phyloP scores from a whole-genome alignment of 441 rosid species.

The Pelargonium cotyledonis region DNA sequence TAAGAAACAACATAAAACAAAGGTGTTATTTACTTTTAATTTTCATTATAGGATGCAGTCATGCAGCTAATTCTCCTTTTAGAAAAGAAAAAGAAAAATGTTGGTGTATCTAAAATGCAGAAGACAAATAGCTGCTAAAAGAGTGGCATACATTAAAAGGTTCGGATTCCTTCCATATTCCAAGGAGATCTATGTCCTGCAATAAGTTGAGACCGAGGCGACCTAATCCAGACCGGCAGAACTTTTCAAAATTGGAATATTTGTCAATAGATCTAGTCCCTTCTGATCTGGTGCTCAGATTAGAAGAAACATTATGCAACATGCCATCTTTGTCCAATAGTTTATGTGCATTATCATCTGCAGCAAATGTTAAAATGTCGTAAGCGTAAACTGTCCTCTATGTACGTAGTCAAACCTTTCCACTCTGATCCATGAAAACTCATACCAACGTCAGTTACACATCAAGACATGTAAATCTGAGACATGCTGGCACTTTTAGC shows the following conservation, averaged over 20 bases:
- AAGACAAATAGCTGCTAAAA: slow-evolving; percentile 9
- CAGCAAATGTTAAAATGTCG: slow-evolving; percentile 11
- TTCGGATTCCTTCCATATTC: slow-evolving; percentile 57
- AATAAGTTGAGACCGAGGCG: slow-evolving; percentile 53
- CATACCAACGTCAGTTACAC: neutral
- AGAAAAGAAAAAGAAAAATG: neutral
- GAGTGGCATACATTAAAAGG: slow-evolving; percentile 51
- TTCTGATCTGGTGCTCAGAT: slow-evolving; percentile 21
- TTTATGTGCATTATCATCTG: slow-evolving; percentile 26
- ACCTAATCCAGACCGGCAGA: slow-evolving; percentile 55
- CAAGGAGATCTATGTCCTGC: slow-evolving; percentile 39
- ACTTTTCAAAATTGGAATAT: slow-evolving; percentile 50
- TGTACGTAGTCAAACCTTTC: neutral
- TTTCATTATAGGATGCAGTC: neutral
- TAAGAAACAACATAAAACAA: neutral
- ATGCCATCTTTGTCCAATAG: slow-evolving; percentile 18
- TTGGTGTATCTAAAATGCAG: slow-evolving; percentile 10
- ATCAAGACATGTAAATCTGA: neutral
- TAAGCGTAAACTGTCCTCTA: neutral
- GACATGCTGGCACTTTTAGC: neutral
- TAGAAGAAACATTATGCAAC: slow-evolving; percentile 19
- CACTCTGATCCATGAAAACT: neutral
- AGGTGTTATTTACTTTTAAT: neutral
- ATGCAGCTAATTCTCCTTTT: neutral
- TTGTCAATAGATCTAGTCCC: slow-evolving; percentile 25